phyloP scores from a whole-genome alignment of 2,329 filamentous ascomycete genomes.

The Colletotrichum trifolii region DNA sequence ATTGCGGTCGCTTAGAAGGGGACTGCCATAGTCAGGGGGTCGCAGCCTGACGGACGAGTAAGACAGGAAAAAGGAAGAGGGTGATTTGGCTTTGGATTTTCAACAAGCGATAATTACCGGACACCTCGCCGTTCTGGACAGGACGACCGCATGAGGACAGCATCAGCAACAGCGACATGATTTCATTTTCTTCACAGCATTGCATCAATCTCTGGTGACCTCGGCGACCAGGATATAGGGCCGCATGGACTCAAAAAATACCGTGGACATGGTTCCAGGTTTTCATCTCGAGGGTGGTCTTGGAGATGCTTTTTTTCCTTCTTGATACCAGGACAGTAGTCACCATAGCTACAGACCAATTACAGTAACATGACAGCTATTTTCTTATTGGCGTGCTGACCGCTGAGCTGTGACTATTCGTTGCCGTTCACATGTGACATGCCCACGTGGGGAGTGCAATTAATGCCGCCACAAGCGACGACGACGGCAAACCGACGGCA shows the following conservation, averaged over 20 bases:
- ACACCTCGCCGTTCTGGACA: constrained; percentile 32
- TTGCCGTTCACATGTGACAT: too few relatives aligned
- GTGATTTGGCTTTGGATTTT: constrained; percentile 20
- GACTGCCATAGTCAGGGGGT: not conserved
- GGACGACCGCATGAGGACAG: constrained; percentile 33
- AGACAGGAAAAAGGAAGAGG: constrained; percentile 3
- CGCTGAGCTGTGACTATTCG: too few relatives aligned
- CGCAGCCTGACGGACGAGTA: constrained; percentile 6
- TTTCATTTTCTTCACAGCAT: constrained; percentile 14
- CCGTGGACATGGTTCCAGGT: constrained; percentile 16
- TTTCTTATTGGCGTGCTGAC: too few relatives aligned
- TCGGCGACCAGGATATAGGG: constrained; percentile 33
- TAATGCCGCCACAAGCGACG: too few relatives aligned
- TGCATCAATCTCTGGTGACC: constrained; percentile 31
- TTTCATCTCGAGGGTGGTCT: constrained; percentile 15
- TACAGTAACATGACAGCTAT: too few relatives aligned
- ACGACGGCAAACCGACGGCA: too few relatives aligned
- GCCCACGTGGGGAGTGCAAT: too few relatives aligned
- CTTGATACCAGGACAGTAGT: constrained; percentile 26
- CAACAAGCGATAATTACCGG: constrained; percentile 30
- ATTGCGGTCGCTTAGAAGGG: constrained; percentile 36
- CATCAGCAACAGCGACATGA: constrained; percentile 37
- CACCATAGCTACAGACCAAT: too few relatives aligned
- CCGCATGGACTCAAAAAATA: constrained; percentile 28
- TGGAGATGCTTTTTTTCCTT: not conserved